Conservation (phyloP, 805 yeast species). For the Trichomonascus vanleenenianus region DNA sequence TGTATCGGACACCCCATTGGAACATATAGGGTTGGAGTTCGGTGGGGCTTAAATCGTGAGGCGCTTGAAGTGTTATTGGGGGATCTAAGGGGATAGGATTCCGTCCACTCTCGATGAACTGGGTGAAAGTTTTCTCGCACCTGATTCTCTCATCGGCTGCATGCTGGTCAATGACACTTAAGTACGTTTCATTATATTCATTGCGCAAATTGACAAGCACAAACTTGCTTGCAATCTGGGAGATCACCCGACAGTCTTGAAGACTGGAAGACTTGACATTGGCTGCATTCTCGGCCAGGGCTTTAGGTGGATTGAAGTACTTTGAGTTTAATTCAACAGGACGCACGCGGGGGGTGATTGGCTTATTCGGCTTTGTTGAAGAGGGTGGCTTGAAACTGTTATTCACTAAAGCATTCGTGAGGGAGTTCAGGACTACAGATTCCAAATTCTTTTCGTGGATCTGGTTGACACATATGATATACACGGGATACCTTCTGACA, state of each 20-base stretch:
- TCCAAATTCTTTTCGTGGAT: too few species aligned
- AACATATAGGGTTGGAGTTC: slow-evolving; percentile 2
- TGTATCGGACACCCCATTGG: slow-evolving; percentile 12
- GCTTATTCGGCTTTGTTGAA: background rate
- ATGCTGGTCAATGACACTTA: slow-evolving; percentile 63
- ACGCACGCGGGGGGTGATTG: background rate
- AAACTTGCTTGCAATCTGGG: slow-evolving; percentile 58
- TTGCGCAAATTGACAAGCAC: slow-evolving; percentile 37
- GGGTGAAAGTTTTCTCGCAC: slow-evolving; percentile 44
- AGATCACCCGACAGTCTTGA: slow-evolving; percentile 12
- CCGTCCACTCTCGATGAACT: slow-evolving; percentile 28
- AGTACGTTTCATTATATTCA: slow-evolving; percentile 20
- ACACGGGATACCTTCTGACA: too few species aligned
- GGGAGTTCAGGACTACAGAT: too few species aligned
- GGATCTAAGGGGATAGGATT: slow-evolving; percentile 14
- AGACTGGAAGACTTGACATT: background rate
- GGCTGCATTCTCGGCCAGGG: background rate
- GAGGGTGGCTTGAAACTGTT: too few species aligned
- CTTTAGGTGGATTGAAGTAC: background rate
- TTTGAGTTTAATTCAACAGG: background rate
- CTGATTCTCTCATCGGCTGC: slow-evolving; percentile 73
- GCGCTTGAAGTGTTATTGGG: background rate
- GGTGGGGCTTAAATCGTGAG: background rate
- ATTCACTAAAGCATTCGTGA: too few species aligned
- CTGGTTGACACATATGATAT: too few species aligned